Conservation (phyloP, 2,329 filamentous ascomycete genomes). For the Coniochaeta hoffmannii region DNA sequence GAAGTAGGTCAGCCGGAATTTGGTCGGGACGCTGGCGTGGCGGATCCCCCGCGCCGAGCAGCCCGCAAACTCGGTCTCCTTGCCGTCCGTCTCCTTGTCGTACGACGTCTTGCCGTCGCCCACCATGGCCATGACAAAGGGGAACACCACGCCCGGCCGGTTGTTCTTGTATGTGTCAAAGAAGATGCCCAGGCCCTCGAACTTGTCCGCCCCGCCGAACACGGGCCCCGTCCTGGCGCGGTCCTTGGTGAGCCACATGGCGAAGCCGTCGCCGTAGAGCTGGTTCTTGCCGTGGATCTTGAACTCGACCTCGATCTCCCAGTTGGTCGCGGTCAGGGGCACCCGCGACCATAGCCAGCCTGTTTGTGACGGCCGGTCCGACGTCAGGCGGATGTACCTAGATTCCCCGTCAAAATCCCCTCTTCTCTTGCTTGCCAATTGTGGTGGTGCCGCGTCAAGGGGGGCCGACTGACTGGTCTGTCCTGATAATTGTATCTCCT, state of each 20-base stretch:
- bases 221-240: slow-evolving; percentile 74
- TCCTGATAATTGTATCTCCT: slow-evolving; percentile 80
- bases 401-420: slow-evolving; percentile 15
- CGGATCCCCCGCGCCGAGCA: slow-evolving; percentile 92
- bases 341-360: slow-evolving; percentile 94
- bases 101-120: slow-evolving; percentile 86
- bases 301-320: slow-evolving; percentile 97
- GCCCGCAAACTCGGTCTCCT: slow-evolving; percentile 83
- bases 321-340: slow-evolving; percentile 94
- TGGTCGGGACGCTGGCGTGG: slow-evolving; percentile 71
- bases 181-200: slow-evolving; percentile 92
- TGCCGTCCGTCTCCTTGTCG: slow-evolving; percentile 91
- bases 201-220: slow-evolving; percentile 81
- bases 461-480: slow-evolving; percentile 50
- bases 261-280: slow-evolving; percentile 92
- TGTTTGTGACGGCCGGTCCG: slow-evolving; percentile 81
- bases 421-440: background rate
- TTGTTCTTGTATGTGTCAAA: slow-evolving; percentile 99
- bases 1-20: slow-evolving; percentile 88
- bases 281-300: slow-evolving; percentile 83
- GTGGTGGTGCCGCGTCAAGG: background rate
- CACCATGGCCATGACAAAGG: slow-evolving; percentile 97
- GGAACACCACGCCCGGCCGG: slow-evolving; percentile 88
- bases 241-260: slow-evolving; percentile 96
- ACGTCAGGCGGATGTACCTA: slow-evolving; percentile 87